A percentile compares a stretch with the other conserved stretches of the same genome.
phyloP scores from a whole-genome alignment of 1,284 basidiomycete species.

The Malassezia obtusa region DNA sequence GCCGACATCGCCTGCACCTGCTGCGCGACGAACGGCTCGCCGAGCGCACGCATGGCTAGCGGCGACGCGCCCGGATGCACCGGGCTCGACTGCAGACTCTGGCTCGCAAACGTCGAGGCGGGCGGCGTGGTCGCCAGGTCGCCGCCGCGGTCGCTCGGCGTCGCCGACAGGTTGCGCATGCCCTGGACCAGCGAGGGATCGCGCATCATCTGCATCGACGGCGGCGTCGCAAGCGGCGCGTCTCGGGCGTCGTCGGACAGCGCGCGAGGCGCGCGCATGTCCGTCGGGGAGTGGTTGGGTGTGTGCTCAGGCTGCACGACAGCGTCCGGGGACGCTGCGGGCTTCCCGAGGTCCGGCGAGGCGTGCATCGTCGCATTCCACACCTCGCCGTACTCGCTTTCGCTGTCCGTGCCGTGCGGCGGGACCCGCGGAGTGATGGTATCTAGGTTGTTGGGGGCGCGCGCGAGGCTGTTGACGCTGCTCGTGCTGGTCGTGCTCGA shows the following conservation, averaged over 20 bases:
- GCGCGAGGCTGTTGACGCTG: slow-evolving; percentile 1
- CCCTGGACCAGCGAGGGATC: neutral
- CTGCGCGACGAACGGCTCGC: neutral
- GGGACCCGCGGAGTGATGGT: neutral
- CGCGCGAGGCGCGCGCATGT: neutral
- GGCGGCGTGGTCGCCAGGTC: neutral
- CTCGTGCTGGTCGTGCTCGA: slow-evolving; percentile 11
- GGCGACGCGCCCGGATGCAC: neutral
- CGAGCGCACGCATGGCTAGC: neutral
- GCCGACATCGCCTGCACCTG: neutral
- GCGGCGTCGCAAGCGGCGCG: neutral
- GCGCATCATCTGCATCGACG: neutral
- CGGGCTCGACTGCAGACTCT: neutral
- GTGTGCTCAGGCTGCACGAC: neutral
- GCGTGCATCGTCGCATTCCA: neutral
- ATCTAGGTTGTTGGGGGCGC: neutral
- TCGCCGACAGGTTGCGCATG: neutral
- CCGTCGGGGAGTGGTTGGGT: neutral
- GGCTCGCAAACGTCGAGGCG: neutral
- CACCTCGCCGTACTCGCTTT: slow-evolving; percentile 11
- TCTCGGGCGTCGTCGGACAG: too few species aligned
- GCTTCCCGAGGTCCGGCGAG: neutral
- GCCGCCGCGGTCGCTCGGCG: neutral
- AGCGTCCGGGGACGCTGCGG: neutral
- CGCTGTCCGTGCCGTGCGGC: neutral